Evolutionary conservation across 805 yeast genomes (phyloP).

Genomic region (Barnettozyma sp.): DNA sequence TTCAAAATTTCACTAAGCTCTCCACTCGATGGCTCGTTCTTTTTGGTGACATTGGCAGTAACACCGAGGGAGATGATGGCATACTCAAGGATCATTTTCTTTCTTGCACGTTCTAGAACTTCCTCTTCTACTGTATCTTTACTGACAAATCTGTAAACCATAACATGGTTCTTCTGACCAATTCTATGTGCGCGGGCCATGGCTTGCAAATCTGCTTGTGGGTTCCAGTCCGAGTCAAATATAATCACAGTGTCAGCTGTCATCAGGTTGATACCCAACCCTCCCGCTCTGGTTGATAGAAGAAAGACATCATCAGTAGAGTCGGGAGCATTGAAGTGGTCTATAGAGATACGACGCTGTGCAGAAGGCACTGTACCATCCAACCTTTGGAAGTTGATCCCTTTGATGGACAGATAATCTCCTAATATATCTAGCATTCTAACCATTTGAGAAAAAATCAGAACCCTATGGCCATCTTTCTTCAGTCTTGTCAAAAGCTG

Average conservation of each 20-base stretch:
- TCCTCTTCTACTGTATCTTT: slow-evolving; percentile 98
- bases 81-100: slow-evolving; percentile 96
- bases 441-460: slow-evolving; percentile 96
- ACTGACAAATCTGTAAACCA: slow-evolving; percentile 95
- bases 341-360: slow-evolving; percentile 89
- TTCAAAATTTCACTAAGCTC: slow-evolving; percentile 90
- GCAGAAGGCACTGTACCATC: slow-evolving; percentile 97
- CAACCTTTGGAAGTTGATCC: slow-evolving; percentile 80
- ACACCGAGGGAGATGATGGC: slow-evolving; percentile 96
- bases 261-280: slow-evolving; percentile 96
- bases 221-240: slow-evolving; percentile 98
- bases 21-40: slow-evolving; percentile 70
- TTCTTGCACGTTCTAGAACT: slow-evolving; percentile 91
- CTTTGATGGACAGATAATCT: slow-evolving; percentile 83
- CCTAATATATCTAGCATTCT: slow-evolving; percentile 92
- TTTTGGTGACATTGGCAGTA: slow-evolving; percentile 57
- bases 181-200: slow-evolving; percentile 99
- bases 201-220: slow-evolving; percentile 98
- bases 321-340: slow-evolving; percentile 91
- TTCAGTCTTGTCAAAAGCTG: slow-evolving; percentile 76
- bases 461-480: slow-evolving; percentile 93
- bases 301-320: slow-evolving; percentile 88
- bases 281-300: slow-evolving; percentile 96
- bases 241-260: slow-evolving; percentile 98
- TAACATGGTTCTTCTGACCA: slow-evolving; percentile 98